Conservation (phyloP, 2,329 filamentous ascomycete genomes). For the Hypoxylon sp. region DNA sequence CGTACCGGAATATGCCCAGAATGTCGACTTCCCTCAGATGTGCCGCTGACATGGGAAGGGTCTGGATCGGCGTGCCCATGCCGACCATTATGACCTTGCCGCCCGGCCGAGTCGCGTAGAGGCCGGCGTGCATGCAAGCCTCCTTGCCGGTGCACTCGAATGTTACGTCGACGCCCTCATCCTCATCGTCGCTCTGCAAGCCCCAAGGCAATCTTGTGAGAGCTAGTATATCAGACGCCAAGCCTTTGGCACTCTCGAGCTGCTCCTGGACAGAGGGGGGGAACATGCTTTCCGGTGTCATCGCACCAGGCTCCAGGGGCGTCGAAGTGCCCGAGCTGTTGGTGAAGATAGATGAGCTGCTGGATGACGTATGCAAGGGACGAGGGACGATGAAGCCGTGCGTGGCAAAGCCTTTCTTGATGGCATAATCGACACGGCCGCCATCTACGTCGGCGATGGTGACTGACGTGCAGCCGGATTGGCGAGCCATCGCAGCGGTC, state of each 20-base stretch:
- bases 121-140: slow-evolving; percentile 75
- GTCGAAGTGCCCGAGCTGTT: slow-evolving; percentile 58
- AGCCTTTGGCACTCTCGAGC: slow-evolving; percentile 59
- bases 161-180: slow-evolving; percentile 71
- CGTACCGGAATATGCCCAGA: slow-evolving; percentile 78
- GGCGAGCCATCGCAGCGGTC: slow-evolving; percentile 68
- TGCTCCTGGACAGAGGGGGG: slow-evolving; percentile 55
- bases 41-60: slow-evolving; percentile 74
- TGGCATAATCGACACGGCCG: slow-evolving; percentile 66
- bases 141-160: slow-evolving; percentile 84
- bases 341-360: slow-evolving; percentile 53
- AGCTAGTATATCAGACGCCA: slow-evolving; percentile 59
- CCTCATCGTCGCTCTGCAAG: slow-evolving; percentile 60
- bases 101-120: slow-evolving; percentile 74
- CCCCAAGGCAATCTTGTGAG: slow-evolving; percentile 46
- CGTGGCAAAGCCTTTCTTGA: slow-evolving; percentile 66
- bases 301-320: slow-evolving; percentile 50
- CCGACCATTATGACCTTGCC: slow-evolving; percentile 79
- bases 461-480: slow-evolving; percentile 66
- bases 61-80: slow-evolving; percentile 81
- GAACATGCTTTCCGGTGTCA: slow-evolving; percentile 56
- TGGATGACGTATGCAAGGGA: slow-evolving; percentile 53
- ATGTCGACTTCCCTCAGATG: slow-evolving; percentile 80
- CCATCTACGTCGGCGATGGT: slow-evolving; percentile 68
- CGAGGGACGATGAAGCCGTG: slow-evolving; percentile 63